These are phyloP conservation scores for Canna indica DNA, from an alignment of 176 grass and related monocot species.

Conservation along the genomic window DNA sequence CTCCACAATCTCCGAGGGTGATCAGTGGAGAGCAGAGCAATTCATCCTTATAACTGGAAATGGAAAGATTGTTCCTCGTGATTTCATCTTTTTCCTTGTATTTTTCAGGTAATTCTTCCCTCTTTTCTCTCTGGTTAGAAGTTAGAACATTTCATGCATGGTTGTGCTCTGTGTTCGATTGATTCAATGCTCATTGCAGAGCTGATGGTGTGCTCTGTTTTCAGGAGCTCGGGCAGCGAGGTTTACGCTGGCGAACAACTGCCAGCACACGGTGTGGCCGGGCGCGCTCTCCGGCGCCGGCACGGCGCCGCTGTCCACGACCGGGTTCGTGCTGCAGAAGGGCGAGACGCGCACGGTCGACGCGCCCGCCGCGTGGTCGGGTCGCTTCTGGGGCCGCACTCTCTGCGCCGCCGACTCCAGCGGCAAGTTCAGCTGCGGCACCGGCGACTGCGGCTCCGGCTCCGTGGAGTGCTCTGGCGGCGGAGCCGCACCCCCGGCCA, in stretches of 20 bases:
- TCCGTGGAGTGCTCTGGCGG: conserved; percentile 50
- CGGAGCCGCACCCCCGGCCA: conserved; percentile 51
- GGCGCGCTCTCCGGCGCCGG: conserved; percentile 73
- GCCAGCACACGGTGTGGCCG: conserved; percentile 82
- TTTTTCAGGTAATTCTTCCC: background rate
- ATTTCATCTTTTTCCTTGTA: background rate
- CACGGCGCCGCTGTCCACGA: conserved; percentile 44
- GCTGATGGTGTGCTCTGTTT: background rate
- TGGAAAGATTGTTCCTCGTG: background rate
- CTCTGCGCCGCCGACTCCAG: conserved; percentile 52
- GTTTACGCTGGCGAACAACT: conserved; percentile 79
- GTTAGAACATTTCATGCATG: no score
- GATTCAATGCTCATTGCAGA: background rate
- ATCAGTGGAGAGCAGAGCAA: background rate
- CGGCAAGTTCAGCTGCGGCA: conserved; percentile 61
- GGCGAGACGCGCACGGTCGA: conserved; percentile 40
- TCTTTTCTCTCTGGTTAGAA: background rate
- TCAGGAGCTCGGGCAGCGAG: conserved; percentile 51
- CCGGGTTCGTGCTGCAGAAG: conserved; percentile 54
- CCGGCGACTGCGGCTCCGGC: conserved; percentile 69
- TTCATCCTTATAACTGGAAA: no score
- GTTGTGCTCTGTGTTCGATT: background rate
- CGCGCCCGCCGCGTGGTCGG: conserved; percentile 61
- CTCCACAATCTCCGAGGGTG: no score
- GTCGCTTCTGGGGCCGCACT: conserved; percentile 86